Base-by-base conservation (phyloP, 352 stramenopile species). In the Globisporangium spinosum region DNA sequence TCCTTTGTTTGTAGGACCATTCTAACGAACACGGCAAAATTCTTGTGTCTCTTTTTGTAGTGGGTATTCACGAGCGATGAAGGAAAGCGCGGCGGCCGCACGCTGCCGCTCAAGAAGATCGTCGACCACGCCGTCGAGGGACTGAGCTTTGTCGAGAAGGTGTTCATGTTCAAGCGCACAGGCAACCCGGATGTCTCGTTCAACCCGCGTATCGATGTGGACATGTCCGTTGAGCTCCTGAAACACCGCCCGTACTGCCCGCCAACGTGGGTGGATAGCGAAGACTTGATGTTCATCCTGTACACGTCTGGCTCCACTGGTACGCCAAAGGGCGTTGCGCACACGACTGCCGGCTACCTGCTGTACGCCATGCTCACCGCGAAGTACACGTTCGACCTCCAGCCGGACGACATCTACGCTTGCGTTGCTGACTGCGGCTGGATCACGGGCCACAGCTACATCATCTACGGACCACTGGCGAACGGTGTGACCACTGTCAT, bases 221-320 rank as follows among this genome's bases (percentile, higher is more conserved):
- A 96, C 58, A 98, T 99, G 92, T 86, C 92, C 62, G 81, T 90
- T 40, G 82, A 98, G 69, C 74, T 99, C 22, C 72, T 76, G 55
- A 89, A 88, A 58, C 83, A 93, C 76, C 88, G 96, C 22, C 94
- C 96, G 12, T 99, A 98, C 75, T 99, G 97, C 77, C 78, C 97
- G 5, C 90, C 93, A 8, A 97, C 98, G 76, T 88, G 80, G 70
- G 98, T 99, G 94, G 97, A 99, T 78, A 89, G 92, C 6, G 97
- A 99, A 74, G 97, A 99, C 72, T 75, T 97, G 38, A 85, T 99
- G 60, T 99, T 98, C 75, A 98, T 99, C 70, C 77, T 99, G 53
- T 99, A 99, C 80, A 99, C 98, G 32, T 98, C 89, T 7, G 97
- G 97, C 34, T 98, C 93, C 7, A 99, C 97, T 1, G 97, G 97